phyloP scores from a whole-genome alignment of 176 grass and related monocot genomes.

The Saccharum officinarum region DNA sequence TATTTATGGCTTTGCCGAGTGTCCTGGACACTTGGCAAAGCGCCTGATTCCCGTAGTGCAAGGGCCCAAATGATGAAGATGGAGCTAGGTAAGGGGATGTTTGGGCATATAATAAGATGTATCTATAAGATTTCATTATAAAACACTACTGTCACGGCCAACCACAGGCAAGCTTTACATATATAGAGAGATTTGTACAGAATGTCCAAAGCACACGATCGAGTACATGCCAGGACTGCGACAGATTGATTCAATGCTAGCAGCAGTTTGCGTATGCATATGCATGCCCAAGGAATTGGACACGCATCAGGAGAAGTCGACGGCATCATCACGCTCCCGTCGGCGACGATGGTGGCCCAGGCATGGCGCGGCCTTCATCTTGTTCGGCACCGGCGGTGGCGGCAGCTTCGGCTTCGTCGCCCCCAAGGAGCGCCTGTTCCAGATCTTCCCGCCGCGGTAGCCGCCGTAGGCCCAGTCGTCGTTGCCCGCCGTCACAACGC shows the following conservation, averaged over 20 bases:
- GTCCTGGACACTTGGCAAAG: too few species aligned
- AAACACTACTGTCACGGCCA: too few species aligned
- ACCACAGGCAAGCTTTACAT: background rate
- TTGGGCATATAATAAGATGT: too few species aligned
- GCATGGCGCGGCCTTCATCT: background rate
- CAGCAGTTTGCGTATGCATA: too few species aligned
- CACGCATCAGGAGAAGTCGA: background rate
- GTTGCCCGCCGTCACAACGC: background rate
- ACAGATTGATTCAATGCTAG: background rate
- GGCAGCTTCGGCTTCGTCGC: background rate
- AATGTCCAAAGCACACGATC: background rate
- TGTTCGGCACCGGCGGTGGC: background rate
- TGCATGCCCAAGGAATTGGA: background rate
- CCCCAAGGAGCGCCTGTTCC: conserved; percentile 22
- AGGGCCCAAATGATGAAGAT: too few species aligned
- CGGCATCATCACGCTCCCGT: background rate
- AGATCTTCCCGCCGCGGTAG: background rate
- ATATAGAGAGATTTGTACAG: background rate
- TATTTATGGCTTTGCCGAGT: too few species aligned
- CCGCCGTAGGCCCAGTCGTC: too few species aligned
- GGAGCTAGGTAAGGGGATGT: too few species aligned
- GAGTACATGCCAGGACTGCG: background rate
- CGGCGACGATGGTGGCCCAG: background rate
- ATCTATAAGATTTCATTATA: too few species aligned
- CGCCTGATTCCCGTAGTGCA: too few species aligned